Conservation (phyloP, 2,329 filamentous ascomycete species). For the Epichloe sylvatica region DNA sequence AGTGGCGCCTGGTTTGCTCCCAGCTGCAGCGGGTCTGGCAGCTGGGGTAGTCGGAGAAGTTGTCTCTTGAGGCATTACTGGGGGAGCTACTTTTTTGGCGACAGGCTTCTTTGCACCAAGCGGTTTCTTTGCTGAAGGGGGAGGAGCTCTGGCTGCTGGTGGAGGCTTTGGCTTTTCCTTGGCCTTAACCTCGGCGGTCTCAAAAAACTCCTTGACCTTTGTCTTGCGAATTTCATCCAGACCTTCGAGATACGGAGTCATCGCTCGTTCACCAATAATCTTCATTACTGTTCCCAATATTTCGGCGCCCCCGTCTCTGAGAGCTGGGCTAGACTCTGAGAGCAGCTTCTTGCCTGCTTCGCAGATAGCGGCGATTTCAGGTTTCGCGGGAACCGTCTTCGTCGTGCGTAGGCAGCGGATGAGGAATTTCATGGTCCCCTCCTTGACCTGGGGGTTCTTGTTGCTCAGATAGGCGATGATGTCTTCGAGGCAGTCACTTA, state of each 20-base stretch:
- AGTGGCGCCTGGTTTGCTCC: constrained; percentile 41
- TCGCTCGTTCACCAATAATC: constrained; percentile 90
- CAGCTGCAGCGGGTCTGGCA: constrained; percentile 31
- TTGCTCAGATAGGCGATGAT: constrained; percentile 71
- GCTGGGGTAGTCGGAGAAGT: constrained; percentile 45
- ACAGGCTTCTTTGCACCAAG: constrained; percentile 28
- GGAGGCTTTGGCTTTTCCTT: constrained; percentile 68
- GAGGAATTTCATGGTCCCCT: constrained; percentile 88
- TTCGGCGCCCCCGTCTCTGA: constrained; percentile 82
- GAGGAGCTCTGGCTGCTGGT: constrained; percentile 41
- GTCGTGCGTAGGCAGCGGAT: constrained; percentile 75
- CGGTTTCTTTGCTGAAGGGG: constrained; percentile 32
- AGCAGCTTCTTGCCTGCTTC: constrained; percentile 81
- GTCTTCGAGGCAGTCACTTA: constrained; percentile 84
- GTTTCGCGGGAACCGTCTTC: constrained; percentile 66
- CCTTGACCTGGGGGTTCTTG: constrained; percentile 93
- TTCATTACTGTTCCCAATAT: constrained; percentile 94
- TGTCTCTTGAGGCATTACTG: constrained; percentile 30
- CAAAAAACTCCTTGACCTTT: constrained; percentile 87
- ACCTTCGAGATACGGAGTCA: constrained; percentile 83
- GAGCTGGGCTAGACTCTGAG: constrained; percentile 72
- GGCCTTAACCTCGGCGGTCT: constrained; percentile 39
- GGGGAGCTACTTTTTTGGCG: constrained; percentile 32
- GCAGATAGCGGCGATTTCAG: constrained; percentile 74
- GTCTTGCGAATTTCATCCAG: constrained; percentile 90